phyloP scores from a whole-genome alignment of 2,329 filamentous ascomycete genomes.

The Phialemonium atrogriseum region DNA sequence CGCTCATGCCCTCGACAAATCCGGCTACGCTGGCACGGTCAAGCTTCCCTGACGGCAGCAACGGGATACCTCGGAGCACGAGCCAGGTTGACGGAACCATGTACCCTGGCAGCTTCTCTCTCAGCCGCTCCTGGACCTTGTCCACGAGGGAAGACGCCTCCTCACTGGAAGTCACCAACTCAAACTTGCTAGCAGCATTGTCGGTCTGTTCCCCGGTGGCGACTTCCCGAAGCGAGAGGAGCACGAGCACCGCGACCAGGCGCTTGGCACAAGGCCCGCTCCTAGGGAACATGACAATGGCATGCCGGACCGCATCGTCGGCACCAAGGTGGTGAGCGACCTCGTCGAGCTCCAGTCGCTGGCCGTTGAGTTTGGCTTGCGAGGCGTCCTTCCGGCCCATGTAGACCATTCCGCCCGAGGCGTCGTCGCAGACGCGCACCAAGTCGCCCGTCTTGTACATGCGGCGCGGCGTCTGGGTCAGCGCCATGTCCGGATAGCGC shows the following conservation, averaged over 20 bases:
- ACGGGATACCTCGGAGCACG: conserved; percentile 12
- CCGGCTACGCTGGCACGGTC: conserved; percentile 24
- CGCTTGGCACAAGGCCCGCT: conserved; percentile 12
- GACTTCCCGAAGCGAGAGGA: conserved; percentile 9
- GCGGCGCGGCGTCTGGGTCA: neutral
- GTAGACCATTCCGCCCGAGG: conserved; percentile 13
- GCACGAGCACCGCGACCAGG: conserved; percentile 11
- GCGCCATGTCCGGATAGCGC: neutral
- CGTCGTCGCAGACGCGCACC: conserved; percentile 14
- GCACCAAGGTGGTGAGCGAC: conserved; percentile 2
- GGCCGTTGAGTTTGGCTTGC: conserved; percentile 16
- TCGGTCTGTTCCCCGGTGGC: neutral
- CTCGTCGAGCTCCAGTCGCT: conserved; percentile 8
- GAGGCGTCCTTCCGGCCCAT: conserved; percentile 13
- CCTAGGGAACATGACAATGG: neutral
- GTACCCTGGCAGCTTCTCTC: conserved; percentile 22
- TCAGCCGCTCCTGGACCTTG: conserved; percentile 19
- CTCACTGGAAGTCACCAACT: conserved; percentile 5
- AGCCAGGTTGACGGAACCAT: conserved; percentile 22
- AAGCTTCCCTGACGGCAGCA: conserved; percentile 13
- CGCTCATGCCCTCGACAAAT: conserved; percentile 33
- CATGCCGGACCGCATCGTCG: conserved; percentile 1
- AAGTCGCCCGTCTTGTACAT: conserved; percentile 5
- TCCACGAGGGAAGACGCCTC: conserved; percentile 4
- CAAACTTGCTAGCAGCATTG: conserved; percentile 1